Percentiles rank a stretch among this genome's conserved stretches.
These are phyloP conservation scores for Penicillium tannophilum DNA, from an alignment of 495 filamentous ascomycete genomes.

Conservation along the genomic window DNA sequence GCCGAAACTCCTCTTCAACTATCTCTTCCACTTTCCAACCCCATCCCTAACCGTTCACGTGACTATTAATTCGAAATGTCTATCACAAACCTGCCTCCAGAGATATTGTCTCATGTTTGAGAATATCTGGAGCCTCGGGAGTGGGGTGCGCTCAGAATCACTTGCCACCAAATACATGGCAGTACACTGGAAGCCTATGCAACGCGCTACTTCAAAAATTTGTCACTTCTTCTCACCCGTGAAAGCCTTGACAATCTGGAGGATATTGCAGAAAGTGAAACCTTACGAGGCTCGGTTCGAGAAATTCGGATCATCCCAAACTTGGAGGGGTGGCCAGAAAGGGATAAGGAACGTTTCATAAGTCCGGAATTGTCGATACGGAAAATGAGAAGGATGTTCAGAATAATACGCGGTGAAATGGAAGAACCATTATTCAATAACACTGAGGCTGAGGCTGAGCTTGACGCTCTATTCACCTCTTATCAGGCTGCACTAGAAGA, in stretches of 20 bases:
- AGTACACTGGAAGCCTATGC: conserved; percentile 11
- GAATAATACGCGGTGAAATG: no score
- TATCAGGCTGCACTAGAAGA: conserved; percentile 7
- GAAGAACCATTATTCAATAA: neutral
- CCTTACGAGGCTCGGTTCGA: conserved; percentile 4
- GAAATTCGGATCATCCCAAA: conserved; percentile 10
- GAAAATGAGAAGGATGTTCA: no score
- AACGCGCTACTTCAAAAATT: conserved; percentile 9
- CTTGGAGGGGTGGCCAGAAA: conserved; percentile 5
- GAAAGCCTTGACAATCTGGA: conserved; percentile 7
- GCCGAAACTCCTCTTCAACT: no score
- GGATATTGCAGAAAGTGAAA: conserved; percentile 6
- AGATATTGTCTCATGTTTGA: conserved; percentile 9
- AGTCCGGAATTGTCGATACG: no score
- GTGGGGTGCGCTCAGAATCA: conserved; percentile 9
- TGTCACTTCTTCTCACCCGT: conserved; percentile 10
- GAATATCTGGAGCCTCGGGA: conserved; percentile 9
- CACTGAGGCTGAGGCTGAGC: neutral
- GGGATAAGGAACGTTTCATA: conserved; percentile 5
- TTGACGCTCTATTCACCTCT: conserved; percentile 7
- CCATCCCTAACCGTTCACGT: no score
- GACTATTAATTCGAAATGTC: conserved; percentile 7
- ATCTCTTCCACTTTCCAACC: no score
- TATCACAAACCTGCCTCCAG: conserved; percentile 8
- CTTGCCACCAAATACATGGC: conserved; percentile 9